Evolutionary conservation across 179 eudicot species (phyloP).

Genomic region (Corrigiola litoralis): DNA sequence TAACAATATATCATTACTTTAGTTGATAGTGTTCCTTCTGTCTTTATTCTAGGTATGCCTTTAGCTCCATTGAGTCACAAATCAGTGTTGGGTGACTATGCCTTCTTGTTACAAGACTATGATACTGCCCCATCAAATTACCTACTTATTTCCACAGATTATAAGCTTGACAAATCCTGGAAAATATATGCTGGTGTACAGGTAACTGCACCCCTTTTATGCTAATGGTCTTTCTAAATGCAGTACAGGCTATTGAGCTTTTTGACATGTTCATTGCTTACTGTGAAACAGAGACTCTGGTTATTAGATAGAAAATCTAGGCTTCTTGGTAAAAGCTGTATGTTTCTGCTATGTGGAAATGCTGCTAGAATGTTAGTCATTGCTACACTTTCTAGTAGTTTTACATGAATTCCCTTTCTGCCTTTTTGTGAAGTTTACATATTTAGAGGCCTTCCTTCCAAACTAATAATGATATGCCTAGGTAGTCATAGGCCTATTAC

Average conservation of each 20-base stretch:
- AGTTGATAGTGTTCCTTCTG: slow-evolving; percentile 4
- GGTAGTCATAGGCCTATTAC: too few species aligned
- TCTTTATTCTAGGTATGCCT: slow-evolving; percentile 71
- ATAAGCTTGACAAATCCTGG: slow-evolving; percentile 98
- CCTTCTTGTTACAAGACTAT: slow-evolving; percentile 92
- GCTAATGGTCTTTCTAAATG: slow-evolving; percentile 7
- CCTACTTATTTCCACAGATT: slow-evolving; percentile 87
- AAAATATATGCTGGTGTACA: slow-evolving; percentile 94
- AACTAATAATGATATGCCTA: too few species aligned
- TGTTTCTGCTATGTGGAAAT: too few species aligned
- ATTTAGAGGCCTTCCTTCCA: too few species aligned
- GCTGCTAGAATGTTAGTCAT: too few species aligned
- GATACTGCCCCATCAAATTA: slow-evolving; percentile 95
- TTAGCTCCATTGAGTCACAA: slow-evolving; percentile 90
- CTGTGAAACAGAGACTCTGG: neutral
- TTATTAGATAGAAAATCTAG: neutral
- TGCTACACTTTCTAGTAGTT: too few species aligned
- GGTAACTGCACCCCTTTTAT: slow-evolving; percentile 55
- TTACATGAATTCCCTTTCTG: too few species aligned
- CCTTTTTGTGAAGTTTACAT: too few species aligned
- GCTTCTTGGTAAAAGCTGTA: too few species aligned
- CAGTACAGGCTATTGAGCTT: slow-evolving; percentile 3
- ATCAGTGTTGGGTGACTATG: slow-evolving; percentile 93
- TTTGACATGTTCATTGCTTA: slow-evolving; percentile 12
- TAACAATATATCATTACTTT: slow-evolving; percentile 4